These are phyloP conservation scores for Nymphaea thermarum DNA, from an alignment of 164 flowering plant genomes.

Conservation along the genomic window DNA sequence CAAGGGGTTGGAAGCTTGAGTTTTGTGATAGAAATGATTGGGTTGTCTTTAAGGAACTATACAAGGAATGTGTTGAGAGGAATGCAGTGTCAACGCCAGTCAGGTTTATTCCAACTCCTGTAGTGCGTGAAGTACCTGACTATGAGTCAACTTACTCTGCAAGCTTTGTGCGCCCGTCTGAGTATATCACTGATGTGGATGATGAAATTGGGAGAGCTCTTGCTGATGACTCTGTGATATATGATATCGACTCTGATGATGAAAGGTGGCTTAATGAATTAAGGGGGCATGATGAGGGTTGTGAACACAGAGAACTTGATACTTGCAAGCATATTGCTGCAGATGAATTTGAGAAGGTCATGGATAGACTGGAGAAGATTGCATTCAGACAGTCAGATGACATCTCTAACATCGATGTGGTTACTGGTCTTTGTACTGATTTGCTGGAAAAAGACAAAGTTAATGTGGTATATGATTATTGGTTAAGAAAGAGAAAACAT, in stretches of 20 bases:
- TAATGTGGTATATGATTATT: slow-evolving; percentile 44
- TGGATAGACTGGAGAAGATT: slow-evolving; percentile 70
- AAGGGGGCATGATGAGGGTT: slow-evolving; percentile 19
- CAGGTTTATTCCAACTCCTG: slow-evolving; percentile 67
- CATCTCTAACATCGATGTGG: slow-evolving; percentile 29
- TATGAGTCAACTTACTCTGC: slow-evolving; percentile 13
- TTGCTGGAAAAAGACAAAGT: slow-evolving; percentile 33
- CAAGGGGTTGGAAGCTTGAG: slow-evolving; percentile 73
- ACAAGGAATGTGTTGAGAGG: slow-evolving; percentile 55
- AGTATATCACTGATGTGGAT: slow-evolving; percentile 35
- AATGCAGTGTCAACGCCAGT: slow-evolving; percentile 25
- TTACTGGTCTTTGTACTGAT: slow-evolving; percentile 22
- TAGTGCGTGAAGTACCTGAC: slow-evolving; percentile 44
- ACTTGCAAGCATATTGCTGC: slow-evolving; percentile 18
- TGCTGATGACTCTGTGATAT: slow-evolving; percentile 33
- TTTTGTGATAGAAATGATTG: slow-evolving; percentile 59
- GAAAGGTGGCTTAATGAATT: slow-evolving; percentile 58
- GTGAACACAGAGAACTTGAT: slow-evolving; percentile 13
- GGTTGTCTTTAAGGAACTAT: slow-evolving; percentile 62
- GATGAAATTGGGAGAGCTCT: slow-evolving; percentile 70
- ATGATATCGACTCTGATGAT: slow-evolving; percentile 86
- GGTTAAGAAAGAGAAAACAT: slow-evolving; percentile 61
- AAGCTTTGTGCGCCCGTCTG: slow-evolving; percentile 39
- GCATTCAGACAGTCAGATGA: slow-evolving; percentile 42
- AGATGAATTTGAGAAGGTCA: slow-evolving; percentile 58